Conservation (phyloP, 495 filamentous ascomycete genomes). For the Daldinia bambusicola region DNA sequence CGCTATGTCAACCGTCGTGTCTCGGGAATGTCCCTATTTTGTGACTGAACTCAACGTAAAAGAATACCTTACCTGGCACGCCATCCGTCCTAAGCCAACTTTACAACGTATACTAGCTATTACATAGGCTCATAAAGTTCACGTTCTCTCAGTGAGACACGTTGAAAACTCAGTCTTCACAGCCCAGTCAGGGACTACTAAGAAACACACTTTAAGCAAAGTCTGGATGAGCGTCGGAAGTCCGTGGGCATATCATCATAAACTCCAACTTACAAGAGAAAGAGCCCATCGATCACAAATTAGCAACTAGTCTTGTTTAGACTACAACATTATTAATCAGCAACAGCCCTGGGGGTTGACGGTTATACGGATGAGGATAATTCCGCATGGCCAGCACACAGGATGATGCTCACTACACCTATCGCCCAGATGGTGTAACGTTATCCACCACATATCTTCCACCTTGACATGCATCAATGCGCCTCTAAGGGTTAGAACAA, state of each 20-base stretch:
- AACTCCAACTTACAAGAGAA: not conserved
- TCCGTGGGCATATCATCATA: constrained; percentile 25
- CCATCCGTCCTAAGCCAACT: not conserved
- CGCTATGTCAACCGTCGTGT: not conserved
- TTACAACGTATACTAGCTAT: not conserved
- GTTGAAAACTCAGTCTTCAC: constrained; percentile 30
- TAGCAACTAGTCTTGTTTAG: constrained; percentile 1
- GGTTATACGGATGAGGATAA: constrained; percentile 6
- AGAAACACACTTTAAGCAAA: not conserved
- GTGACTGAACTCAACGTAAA: constrained; percentile 23
- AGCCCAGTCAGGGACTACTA: constrained; percentile 3
- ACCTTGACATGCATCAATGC: constrained; percentile 7
- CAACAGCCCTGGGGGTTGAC: constrained; percentile 1
- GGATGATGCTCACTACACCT: constrained; percentile 14
- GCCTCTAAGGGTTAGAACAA: not conserved
- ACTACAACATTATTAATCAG: not conserved
- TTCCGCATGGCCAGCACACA: constrained; percentile 6
- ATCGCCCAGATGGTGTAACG: constrained; percentile 1
- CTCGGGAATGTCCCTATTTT: constrained; percentile 15
- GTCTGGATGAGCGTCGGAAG: constrained; percentile 33
- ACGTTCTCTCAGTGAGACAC: constrained; percentile 23
- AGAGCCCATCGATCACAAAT: not conserved
- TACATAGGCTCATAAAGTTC: constrained; percentile 22
- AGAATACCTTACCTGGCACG: not conserved
- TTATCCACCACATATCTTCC: constrained; percentile 11